A percentile compares a stretch with the other conserved stretches of the same genome.
phyloP scores from a whole-genome alignment of 1,139 yeast genomes.

The Saccharomyces hybrid region DNA sequence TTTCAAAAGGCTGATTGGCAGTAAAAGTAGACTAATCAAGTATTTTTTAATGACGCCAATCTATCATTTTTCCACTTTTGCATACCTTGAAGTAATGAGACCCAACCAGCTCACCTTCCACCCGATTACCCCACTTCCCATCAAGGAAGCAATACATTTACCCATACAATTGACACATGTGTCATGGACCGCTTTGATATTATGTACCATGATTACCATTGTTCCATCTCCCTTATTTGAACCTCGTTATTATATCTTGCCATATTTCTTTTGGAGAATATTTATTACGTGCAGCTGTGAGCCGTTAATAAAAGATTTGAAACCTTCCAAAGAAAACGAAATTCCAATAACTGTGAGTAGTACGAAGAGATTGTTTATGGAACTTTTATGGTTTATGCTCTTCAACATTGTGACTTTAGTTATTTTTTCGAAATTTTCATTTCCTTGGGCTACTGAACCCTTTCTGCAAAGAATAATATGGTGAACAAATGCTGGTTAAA shows the following conservation, averaged over 20 bases:
- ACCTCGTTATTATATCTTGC: conserved; percentile 84
- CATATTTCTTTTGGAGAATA: conserved; percentile 67
- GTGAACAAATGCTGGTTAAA: conserved; percentile 35
- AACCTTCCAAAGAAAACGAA: conserved; percentile 13
- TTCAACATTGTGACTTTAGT: conserved; percentile 47
- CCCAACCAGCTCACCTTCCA: conserved; percentile 32
- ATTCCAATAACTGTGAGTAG: conserved; percentile 21
- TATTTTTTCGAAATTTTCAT: conserved; percentile 55
- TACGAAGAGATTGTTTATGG: conserved; percentile 40
- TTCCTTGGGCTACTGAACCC: conserved; percentile 60
- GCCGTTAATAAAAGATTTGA: conserved; percentile 25
- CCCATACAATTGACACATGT: conserved; percentile 37
- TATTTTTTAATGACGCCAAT: conserved; percentile 45
- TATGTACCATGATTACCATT: conserved; percentile 52
- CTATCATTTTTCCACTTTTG: conserved; percentile 63
- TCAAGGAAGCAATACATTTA: conserved; percentile 29
- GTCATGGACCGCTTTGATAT: conserved; percentile 41
- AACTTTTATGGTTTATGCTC: conserved; percentile 51
- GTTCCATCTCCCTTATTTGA: conserved; percentile 89
- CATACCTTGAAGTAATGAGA: conserved; percentile 34
- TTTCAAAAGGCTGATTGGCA: conserved; percentile 55
- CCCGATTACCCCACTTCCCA: conserved; percentile 31
- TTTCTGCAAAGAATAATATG: conserved; percentile 78
- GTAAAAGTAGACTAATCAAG: conserved; percentile 32
- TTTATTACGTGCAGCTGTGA: conserved; percentile 40